A percentile compares a stretch with the other conserved stretches of the same genome.
Conservation (phyloP, 345 rosid genomes). For the Boechera stricta region DNA sequence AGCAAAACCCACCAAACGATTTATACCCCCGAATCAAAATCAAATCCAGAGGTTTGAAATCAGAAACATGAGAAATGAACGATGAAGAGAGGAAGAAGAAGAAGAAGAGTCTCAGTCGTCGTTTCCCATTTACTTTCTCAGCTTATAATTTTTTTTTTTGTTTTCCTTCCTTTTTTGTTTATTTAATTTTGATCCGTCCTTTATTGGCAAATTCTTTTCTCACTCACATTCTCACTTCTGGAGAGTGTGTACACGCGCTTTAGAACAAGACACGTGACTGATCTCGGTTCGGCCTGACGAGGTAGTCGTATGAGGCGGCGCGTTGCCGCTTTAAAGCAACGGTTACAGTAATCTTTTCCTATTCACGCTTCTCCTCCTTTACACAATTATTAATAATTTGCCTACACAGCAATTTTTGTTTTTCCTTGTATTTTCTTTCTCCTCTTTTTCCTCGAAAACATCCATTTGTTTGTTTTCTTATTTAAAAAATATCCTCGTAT, state of each 20-base stretch:
- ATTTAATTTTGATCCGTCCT: slow-evolving; percentile 16
- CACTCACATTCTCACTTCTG: background rate
- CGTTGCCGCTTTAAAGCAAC: slow-evolving; percentile 29
- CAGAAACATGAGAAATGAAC: background rate
- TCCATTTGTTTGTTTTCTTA: background rate
- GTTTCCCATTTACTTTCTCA: slow-evolving; percentile 48
- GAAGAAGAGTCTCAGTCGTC: slow-evolving; percentile 45
- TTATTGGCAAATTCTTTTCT: slow-evolving; percentile 13
- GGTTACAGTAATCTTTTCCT: background rate
- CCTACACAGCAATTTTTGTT: slow-evolving; percentile 13
- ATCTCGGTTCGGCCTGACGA: fast-evolving
- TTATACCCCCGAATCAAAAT: slow-evolving; percentile 1
- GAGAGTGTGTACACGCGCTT: background rate
- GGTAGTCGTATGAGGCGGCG: slow-evolving; percentile 32
- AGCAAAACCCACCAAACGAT: background rate
- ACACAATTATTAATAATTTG: slow-evolving; percentile 3
- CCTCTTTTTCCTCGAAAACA: slow-evolving; percentile 2
- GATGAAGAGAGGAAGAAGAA: background rate
- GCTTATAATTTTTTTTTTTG: background rate
- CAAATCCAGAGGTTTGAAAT: slow-evolving; percentile 11
- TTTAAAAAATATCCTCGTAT: background rate
- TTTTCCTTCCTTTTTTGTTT: slow-evolving; percentile 7
- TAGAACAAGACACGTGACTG: background rate
- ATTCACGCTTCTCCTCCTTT: slow-evolving; percentile 21
- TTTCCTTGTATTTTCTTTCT: background rate